A percentile compares a stretch with the other conserved stretches of the same genome.
Conservation (phyloP, 768 basidiomycete species). For the Lactifluus subvellereus region DNA sequence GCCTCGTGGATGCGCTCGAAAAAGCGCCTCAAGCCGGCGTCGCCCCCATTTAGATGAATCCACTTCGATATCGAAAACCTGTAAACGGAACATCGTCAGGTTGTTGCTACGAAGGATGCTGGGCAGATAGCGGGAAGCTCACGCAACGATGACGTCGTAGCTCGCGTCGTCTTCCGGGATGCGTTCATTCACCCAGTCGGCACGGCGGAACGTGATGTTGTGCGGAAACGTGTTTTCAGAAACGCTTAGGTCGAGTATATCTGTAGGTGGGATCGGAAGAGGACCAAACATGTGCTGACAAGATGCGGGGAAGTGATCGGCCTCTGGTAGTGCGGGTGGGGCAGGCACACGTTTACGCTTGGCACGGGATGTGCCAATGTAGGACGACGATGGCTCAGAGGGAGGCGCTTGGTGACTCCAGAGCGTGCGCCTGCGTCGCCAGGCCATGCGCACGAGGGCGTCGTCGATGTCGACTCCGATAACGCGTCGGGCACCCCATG, state of each 20-base stretch:
- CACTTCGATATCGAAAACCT: conserved; percentile 89
- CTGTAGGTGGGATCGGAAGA: conserved; percentile 55
- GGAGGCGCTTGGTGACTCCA: conserved; percentile 63
- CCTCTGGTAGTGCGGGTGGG: not conserved
- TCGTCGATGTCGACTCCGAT: conserved; percentile 85
- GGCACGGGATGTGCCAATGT: not conserved
- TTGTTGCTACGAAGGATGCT: not conserved
- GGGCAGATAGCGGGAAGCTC: conserved; percentile 27
- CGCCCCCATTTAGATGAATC: conserved; percentile 82
- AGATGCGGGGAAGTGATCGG: conserved; percentile 69
- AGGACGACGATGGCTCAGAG: conserved; percentile 18
- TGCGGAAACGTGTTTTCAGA: conserved; percentile 55
- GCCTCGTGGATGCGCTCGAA: conserved; percentile 56
- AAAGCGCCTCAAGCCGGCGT: conserved; percentile 62
- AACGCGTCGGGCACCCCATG: conserved; percentile 55
- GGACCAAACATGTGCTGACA: conserved; percentile 72
- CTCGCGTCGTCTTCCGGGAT: conserved; percentile 52
- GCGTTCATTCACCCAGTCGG: conserved; percentile 62
- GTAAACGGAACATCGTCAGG: not conserved
- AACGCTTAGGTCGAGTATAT: conserved; percentile 26
- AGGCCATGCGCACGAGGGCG: conserved; percentile 65
- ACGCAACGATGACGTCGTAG: conserved; percentile 83
- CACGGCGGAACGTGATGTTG: conserved; percentile 65
- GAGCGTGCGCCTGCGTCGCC: conserved; percentile 60
- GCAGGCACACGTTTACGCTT: conserved; percentile 24